Evolutionary conservation across 2,329 filamentous ascomycete species (phyloP), one percentile per base, ranked within the genome.

Genomic region (Colletotrichum tamarilloi): DNA sequence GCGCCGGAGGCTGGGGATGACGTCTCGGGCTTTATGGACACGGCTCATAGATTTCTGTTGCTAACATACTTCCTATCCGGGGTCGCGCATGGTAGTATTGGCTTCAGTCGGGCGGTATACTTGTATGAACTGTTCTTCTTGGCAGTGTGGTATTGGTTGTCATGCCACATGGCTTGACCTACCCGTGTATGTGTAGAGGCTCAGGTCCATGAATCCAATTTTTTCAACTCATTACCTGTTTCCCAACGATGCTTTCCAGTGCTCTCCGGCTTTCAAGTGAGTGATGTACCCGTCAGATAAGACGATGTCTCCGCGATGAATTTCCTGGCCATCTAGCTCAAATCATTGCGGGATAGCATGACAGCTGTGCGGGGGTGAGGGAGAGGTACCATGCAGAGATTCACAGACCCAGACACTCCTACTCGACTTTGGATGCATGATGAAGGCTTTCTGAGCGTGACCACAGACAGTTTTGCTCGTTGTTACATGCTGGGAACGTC

Each of bases 401-500:
- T 6, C 16, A 42, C 16, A 19, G 6, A 19, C 6, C 38, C 16
- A 19, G 38, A 19, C 38, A 42, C 38, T 42, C 38, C 16, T 42
- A 19, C 14, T 42, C 19, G 14, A 42, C 14, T 19, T 42, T 16
- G 38, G 38, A 19, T 42, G 38, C 38, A 42, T 42, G 16, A 42
- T 8, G 38, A 42, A 19, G 38, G 38, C 38, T 42, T 42, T 19
- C 38, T 42, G 14, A 6, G 14, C 38, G 6, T 19, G 11, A 2
- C 9, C 4, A 35, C 32, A 35, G 11, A 35, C 32, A 35, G 32
- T 35, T 35, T 5, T 35, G 32, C 32, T 35, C 9, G 32, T 12
- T 35, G 32, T 35, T 35, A 35, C 3, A 96, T 85, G 2, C 88
- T 93, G 0, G 93, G 85, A 64, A 92, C 87, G 73, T 91, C 88